Percentiles rank a stretch among this genome's conserved stretches.
phyloP scores from a whole-genome alignment of 805 yeast species.

The Lipomyces yamanashiensis region DNA sequence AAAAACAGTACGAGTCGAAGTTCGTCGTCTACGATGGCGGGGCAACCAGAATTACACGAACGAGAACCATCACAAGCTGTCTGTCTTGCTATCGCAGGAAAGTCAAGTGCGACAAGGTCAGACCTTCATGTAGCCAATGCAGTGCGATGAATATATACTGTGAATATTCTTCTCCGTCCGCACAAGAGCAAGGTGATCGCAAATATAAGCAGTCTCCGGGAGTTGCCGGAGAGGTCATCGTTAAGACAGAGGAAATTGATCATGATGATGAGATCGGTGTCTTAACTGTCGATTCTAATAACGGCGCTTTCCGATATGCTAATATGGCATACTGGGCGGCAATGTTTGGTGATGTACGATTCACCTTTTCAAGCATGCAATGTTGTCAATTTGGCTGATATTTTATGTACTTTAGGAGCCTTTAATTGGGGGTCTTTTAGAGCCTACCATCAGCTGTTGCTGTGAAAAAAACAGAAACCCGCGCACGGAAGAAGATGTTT shows the following conservation, averaged over 20 bases:
- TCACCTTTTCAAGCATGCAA: not conserved
- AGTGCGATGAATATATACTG: slow-evolving; percentile 21
- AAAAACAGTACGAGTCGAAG: slow-evolving; percentile 16
- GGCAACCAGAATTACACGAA: slow-evolving; percentile 21
- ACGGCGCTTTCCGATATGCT: slow-evolving; percentile 26
- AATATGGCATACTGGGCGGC: slow-evolving; percentile 29
- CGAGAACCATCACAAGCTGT: slow-evolving; percentile 28
- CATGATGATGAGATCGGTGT: slow-evolving; percentile 11
- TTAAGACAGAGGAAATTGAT: not conserved
- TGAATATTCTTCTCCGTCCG: slow-evolving; percentile 14
- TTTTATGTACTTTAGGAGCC: not conserved
- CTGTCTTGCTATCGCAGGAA: slow-evolving; percentile 30
- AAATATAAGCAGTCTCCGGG: not conserved
- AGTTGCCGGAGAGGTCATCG: not conserved
- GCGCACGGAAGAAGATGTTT: slow-evolving; percentile 7
- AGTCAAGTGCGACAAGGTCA: slow-evolving; percentile 25
- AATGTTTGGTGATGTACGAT: slow-evolving; percentile 23
- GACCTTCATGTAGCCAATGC: slow-evolving; percentile 28
- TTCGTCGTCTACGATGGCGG: slow-evolving; percentile 25
- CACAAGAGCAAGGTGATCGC: not conserved
- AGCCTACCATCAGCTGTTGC: not conserved
- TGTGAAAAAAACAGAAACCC: slow-evolving; percentile 1
- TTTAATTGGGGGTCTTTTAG: slow-evolving; percentile 4
- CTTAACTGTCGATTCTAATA: slow-evolving; percentile 18
- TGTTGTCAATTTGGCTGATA: not conserved